Evolutionary conservation across 2,329 filamentous ascomycete genomes (phyloP).

Genomic region (Pyrenophora tritici-repentis): DNA sequence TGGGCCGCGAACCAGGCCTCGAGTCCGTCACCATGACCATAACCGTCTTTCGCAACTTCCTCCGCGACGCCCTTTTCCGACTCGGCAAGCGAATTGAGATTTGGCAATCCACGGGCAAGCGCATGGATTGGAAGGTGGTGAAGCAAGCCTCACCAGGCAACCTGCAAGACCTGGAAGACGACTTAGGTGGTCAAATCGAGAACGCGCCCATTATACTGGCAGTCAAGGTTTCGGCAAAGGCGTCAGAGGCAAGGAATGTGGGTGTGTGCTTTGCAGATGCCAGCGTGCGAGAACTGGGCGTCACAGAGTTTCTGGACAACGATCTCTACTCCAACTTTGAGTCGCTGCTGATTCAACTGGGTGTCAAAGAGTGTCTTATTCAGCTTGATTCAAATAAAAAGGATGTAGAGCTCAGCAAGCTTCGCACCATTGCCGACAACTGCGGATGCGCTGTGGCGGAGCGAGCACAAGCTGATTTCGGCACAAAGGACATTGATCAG

Average conservation of each 20-base stretch:
- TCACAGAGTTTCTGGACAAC: slow-evolving; percentile 98
- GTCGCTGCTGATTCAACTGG: slow-evolving; percentile 91
- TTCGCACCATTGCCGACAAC: slow-evolving; percentile 86
- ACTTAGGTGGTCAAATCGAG: slow-evolving; percentile 84
- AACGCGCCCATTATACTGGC: slow-evolving; percentile 92
- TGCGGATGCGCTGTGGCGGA: slow-evolving; percentile 91
- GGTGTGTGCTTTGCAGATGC: slow-evolving; percentile 98
- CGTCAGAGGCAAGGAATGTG: slow-evolving; percentile 80
- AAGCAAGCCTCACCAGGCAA: slow-evolving; percentile 95
- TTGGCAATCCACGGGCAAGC: slow-evolving; percentile 72
- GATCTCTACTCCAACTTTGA: slow-evolving; percentile 98
- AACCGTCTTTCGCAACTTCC: slow-evolving; percentile 93
- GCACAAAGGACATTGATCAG: slow-evolving; percentile 90
- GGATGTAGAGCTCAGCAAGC: slow-evolving; percentile 84
- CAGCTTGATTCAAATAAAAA: slow-evolving; percentile 78
- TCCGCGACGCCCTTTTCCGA: slow-evolving; percentile 90
- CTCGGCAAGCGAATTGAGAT: slow-evolving; percentile 91
- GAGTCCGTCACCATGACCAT: slow-evolving; percentile 94
- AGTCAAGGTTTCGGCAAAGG: slow-evolving; percentile 89
- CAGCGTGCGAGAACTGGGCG: slow-evolving; percentile 90
- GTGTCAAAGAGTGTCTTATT: slow-evolving; percentile 91
- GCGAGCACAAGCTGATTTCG: slow-evolving; percentile 76
- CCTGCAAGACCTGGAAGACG: slow-evolving; percentile 94
- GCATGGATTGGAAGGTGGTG: slow-evolving; percentile 88
- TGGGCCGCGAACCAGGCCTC: slow-evolving; percentile 83